A percentile compares a stretch with the other conserved stretches of the same genome.
Evolutionary conservation across 208 protist genomes (phyloP).

Genomic region (Trichomonas vaginalis): DNA sequence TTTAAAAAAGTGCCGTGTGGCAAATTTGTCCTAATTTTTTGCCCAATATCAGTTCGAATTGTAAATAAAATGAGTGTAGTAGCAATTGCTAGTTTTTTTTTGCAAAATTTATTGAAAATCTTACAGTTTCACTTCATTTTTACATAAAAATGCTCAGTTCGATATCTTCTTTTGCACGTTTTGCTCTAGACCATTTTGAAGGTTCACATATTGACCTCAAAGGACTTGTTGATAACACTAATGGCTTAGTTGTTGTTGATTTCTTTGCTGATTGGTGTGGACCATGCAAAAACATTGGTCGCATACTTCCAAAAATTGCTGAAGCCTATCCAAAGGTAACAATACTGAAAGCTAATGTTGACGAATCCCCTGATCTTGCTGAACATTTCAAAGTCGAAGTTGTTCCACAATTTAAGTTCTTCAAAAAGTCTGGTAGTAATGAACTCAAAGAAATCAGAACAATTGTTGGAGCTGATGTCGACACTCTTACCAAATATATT

Average conservation of each 20-base stretch:
- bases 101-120: too few species aligned
- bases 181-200: neutral
- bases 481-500: neutral
- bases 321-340: neutral
- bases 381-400: neutral
- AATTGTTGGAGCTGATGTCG: neutral
- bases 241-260: neutral
- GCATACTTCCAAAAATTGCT: neutral
- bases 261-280: neutral
- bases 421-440: neutral
- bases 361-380: neutral
- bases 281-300: neutral
- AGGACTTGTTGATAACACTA: neutral
- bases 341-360: neutral
- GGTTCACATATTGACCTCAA: neutral
- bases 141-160: neutral
- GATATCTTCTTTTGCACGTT: neutral
- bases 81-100: too few species aligned
- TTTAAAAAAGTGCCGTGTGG: too few species aligned
- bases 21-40: too few species aligned
- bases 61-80: too few species aligned
- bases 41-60: too few species aligned
- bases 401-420: neutral
- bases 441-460: neutral
- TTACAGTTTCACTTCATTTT: neutral